Percentiles rank a stretch among this genome's conserved stretches.
Conservation (phyloP, 345 rosid species). For the Luvunga scandens region DNA sequence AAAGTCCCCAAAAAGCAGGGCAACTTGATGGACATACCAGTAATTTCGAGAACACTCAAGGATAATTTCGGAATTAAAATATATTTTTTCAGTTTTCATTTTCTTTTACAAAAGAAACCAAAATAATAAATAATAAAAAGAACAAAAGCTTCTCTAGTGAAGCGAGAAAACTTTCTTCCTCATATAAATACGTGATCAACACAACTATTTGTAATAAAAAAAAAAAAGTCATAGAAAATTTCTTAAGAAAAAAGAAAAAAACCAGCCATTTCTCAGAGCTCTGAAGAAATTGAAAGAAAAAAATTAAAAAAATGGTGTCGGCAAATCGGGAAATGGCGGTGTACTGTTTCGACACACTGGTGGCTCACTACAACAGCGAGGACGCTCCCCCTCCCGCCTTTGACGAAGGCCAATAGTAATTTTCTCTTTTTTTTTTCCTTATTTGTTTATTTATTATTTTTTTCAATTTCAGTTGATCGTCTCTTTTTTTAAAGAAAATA, state of each 20-base stretch:
- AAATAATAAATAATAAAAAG: not conserved
- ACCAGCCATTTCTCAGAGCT: constrained; percentile 4
- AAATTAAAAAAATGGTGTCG: constrained; percentile 59
- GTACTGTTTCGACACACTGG: constrained; percentile 89
- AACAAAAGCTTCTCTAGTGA: not conserved
- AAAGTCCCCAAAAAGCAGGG: not conserved
- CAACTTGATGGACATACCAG: not conserved
- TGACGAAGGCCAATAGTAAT: constrained; percentile 77
- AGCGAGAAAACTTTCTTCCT: not conserved
- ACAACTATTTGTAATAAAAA: too few species aligned
- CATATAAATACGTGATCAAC: not conserved
- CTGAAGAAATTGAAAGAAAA: not conserved
- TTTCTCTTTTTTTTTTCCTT: not conserved
- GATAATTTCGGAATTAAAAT: not conserved
- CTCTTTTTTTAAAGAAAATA: not conserved
- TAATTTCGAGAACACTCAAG: not conserved
- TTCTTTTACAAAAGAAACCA: not conserved
- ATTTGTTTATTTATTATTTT: not conserved
- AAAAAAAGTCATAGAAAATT: not conserved
- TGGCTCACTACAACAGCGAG: constrained; percentile 87
- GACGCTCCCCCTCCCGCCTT: constrained; percentile 87
- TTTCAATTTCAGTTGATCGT: not conserved
- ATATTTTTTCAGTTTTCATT: not conserved
- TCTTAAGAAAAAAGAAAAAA: not conserved
- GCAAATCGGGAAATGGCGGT: constrained; percentile 98